phyloP scores from a whole-genome alignment of 2,329 filamentous ascomycete genomes.

The Thielaviopsis populi region DNA sequence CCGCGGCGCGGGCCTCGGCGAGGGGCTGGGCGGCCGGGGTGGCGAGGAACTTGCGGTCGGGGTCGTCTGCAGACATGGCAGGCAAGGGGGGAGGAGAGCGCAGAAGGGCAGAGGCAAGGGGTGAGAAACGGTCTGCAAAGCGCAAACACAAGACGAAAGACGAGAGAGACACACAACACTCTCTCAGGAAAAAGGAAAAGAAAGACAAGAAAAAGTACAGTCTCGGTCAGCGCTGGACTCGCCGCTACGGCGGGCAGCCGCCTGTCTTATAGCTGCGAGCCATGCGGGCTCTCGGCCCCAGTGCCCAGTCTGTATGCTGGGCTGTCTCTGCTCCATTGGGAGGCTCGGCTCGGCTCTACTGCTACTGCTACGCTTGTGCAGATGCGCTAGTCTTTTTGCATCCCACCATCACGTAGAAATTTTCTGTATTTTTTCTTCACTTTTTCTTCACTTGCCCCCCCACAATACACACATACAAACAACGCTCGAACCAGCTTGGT shows the following conservation, averaged over 20 bases:
- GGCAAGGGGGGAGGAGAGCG: too few species aligned
- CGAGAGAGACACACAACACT: neutral
- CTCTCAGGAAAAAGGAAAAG: neutral
- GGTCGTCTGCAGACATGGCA: conserved; percentile 1
- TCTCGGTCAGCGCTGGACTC: neutral
- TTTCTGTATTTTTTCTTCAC: neutral
- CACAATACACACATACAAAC: neutral
- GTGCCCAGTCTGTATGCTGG: neutral
- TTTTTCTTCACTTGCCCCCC: neutral
- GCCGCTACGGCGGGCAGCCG: neutral
- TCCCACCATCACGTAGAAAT: neutral
- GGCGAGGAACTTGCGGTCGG: neutral
- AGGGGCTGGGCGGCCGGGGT: conserved; percentile 12
- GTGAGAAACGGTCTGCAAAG: neutral
- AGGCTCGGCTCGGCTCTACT: too few species aligned
- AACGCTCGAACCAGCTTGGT: neutral
- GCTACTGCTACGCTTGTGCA: neutral
- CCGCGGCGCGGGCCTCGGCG: conserved; percentile 28
- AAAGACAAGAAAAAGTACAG: neutral
- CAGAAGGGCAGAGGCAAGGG: neutral
- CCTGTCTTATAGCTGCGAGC: neutral
- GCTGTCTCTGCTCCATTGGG: too few species aligned
- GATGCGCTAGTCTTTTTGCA: neutral
- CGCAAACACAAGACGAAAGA: neutral
- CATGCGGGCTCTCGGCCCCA: neutral